These are phyloP conservation scores for Rhamnella rubrinervis DNA, from an alignment of 331 rosid species.

Conservation along the genomic window DNA sequence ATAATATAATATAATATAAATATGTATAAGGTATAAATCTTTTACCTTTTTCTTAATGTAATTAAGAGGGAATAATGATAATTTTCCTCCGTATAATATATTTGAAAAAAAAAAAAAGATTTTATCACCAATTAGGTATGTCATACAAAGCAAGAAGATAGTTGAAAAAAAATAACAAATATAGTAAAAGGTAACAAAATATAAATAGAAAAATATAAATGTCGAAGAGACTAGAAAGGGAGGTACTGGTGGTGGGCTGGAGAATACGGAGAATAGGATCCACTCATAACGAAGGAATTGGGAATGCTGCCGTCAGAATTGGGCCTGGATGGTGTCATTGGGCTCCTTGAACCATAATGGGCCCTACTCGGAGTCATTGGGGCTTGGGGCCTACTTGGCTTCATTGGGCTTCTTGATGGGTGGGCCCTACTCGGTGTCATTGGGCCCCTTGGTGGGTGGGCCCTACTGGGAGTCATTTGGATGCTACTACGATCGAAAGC, in stretches of 20 bases:
- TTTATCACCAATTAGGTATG: no score
- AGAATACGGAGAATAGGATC: constrained; percentile 45
- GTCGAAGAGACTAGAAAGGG: constrained; percentile 44
- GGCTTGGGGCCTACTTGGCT: no score
- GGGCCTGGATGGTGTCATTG: constrained; percentile 24
- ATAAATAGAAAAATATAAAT: background rate
- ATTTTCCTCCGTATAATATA: no score
- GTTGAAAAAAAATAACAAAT: no score
- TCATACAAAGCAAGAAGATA: no score
- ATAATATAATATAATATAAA: no score
- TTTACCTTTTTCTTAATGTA: no score
- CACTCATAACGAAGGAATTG: constrained; percentile 47
- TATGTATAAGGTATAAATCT: no score
- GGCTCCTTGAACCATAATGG: constrained; percentile 32
- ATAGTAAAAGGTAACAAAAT: no score
- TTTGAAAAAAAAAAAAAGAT: no score
- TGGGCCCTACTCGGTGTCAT: constrained; percentile 21
- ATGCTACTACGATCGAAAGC: constrained; percentile 25
- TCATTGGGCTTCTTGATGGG: constrained; percentile 20
- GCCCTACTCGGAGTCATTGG: background rate
- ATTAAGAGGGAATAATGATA: no score
- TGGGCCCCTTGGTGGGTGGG: constrained; percentile 31
- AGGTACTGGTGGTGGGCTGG: constrained; percentile 44
- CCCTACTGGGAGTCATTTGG: constrained; percentile 14
- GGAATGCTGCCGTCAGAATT: constrained; percentile 19